These are phyloP conservation scores for Ochromonadaceae sp. DNA, from an alignment of 352 stramenopile species.

Conservation along the genomic window DNA sequence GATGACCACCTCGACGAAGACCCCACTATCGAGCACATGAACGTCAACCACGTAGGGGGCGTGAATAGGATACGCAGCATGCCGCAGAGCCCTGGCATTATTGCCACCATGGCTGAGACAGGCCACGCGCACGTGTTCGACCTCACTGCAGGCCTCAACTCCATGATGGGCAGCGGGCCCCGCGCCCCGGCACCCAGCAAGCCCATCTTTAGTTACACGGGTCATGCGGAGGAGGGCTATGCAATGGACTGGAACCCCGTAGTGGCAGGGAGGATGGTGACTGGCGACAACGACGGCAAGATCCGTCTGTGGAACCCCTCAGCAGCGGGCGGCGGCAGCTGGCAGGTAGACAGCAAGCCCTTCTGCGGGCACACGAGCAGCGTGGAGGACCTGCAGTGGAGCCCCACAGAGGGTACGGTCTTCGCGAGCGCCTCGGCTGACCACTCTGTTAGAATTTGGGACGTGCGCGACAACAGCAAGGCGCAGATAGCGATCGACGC, in stretches of 20 bases:
- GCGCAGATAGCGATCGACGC: conserved; percentile 34
- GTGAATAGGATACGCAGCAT: conserved; percentile 88
- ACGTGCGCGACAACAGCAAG: conserved; percentile 55
- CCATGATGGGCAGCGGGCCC: conserved; percentile 42
- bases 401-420: conserved; percentile 82
- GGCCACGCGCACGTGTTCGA: conserved; percentile 91
- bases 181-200: neutral
- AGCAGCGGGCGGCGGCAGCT: conserved; percentile 32
- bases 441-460: conserved; percentile 87
- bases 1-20: conserved; percentile 75
- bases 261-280: conserved; percentile 67
- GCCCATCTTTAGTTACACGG: conserved; percentile 77
- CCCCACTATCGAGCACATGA: conserved; percentile 82
- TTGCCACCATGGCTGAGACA: conserved; percentile 87
- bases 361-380: conserved; percentile 31
- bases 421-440: conserved; percentile 87
- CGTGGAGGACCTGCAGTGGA: conserved; percentile 97
- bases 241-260: conserved; percentile 91
- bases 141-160: conserved; percentile 64
- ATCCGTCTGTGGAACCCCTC: conserved; percentile 83
- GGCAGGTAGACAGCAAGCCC: conserved; percentile 8
- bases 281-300: conserved; percentile 77
- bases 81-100: conserved; percentile 85
- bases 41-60: conserved; percentile 78
- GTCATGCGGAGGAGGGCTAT: conserved; percentile 89